Conservation (phyloP, 306 rosid species). For the Pterocarpus macrocarpus region DNA sequence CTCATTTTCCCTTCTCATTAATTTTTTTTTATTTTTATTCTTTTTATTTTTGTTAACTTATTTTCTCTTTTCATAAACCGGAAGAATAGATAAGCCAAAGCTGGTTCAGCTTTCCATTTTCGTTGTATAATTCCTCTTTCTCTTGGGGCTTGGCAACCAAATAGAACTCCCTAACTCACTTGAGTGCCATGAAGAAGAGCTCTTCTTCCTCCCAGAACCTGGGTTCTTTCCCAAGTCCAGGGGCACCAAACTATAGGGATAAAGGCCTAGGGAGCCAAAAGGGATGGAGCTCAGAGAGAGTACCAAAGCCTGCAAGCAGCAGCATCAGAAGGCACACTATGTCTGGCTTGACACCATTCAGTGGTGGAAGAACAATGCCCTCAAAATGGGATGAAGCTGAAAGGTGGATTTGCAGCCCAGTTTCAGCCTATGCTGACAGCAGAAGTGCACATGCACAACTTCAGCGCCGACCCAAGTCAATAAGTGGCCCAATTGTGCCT, state of each 20-base stretch:
- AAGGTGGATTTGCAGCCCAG: constrained; percentile 94
- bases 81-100: too few species aligned
- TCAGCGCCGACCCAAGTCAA: constrained; percentile 73
- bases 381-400: constrained; percentile 99
- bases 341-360: constrained; percentile 59
- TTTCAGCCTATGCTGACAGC: constrained; percentile 47
- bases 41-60: too few species aligned
- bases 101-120: not conserved
- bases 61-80: too few species aligned
- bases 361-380: constrained; percentile 77
- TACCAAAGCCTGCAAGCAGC: constrained; percentile 51
- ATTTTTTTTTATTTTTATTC: too few species aligned
- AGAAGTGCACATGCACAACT: constrained; percentile 53
- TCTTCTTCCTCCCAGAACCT: constrained; percentile 59
- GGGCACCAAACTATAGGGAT: constrained; percentile 62
- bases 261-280: constrained; percentile 52
- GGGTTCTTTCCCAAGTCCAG: constrained; percentile 59
- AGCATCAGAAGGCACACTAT: constrained; percentile 60
- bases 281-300: constrained; percentile 86
- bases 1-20: too few species aligned
- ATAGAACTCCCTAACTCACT: constrained; percentile 31
- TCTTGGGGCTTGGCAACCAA: not conserved
- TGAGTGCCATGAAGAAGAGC: constrained; percentile 59
- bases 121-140: not conserved
- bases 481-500: constrained; percentile 85